Evolutionary conservation across 192 early-diverging fungal species (phyloP).

Genomic region (Podila epigama): DNA sequence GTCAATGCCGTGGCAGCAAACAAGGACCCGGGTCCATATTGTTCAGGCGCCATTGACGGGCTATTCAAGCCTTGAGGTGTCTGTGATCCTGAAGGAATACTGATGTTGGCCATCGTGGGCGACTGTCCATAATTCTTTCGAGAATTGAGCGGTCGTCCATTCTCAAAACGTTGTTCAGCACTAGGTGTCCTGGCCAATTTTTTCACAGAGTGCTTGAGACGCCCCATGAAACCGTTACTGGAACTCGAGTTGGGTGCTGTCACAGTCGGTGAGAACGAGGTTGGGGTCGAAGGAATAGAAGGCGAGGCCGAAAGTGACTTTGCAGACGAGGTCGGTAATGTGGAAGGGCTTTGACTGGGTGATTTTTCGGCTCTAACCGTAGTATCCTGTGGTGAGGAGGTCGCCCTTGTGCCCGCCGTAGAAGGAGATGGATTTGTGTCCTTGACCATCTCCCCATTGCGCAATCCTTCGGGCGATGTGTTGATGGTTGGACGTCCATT

Average conservation of each 20-base stretch:
- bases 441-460: not conserved
- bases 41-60: conserved; percentile 6
- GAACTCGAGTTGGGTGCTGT: conserved; percentile 45
- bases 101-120: not conserved
- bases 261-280: conserved; percentile 4
- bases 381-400: not conserved
- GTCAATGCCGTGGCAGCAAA: not conserved
- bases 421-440: conserved; percentile 5
- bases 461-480: conserved; percentile 27
- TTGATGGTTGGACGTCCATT: conserved; percentile 29
- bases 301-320: conserved; percentile 39
- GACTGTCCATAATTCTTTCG: conserved; percentile 10
- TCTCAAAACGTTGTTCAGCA: conserved; percentile 47
- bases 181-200: conserved; percentile 54
- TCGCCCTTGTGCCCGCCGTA: not conserved
- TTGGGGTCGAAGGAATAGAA: conserved; percentile 26
- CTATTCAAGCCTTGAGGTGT: conserved; percentile 1
- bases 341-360: conserved; percentile 42
- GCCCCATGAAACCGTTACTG: conserved; percentile 56
- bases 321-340: conserved; percentile 21
- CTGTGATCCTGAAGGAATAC: not conserved
- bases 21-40: not conserved
- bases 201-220: conserved; percentile 58
- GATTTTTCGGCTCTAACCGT: not conserved
- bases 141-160: conserved; percentile 18